A percentile compares a stretch with the other conserved stretches of the same genome.
These are phyloP conservation scores for Xylaria sp. DNA, from an alignment of 2,329 filamentous ascomycete species.

Conservation along the genomic window DNA sequence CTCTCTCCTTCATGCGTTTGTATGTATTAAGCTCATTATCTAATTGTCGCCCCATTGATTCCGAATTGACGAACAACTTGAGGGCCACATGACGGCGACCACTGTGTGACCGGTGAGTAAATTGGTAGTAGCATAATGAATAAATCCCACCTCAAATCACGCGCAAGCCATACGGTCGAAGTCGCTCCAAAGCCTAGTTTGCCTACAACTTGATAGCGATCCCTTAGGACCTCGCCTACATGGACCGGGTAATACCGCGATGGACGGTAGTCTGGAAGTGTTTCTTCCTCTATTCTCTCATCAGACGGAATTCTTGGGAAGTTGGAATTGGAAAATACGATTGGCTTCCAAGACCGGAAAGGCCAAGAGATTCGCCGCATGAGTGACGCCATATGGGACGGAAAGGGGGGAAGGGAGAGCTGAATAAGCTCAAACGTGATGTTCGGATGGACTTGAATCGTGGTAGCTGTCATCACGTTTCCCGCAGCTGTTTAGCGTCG, in stretches of 20 bases:
- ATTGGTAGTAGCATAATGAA: not conserved
- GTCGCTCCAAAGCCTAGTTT: conserved; percentile 43
- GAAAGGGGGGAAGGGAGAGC: not conserved
- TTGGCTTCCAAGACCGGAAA: conserved; percentile 28
- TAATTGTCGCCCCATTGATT: conserved; percentile 42
- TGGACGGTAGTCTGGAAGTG: conserved; percentile 26
- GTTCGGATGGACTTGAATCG: not conserved
- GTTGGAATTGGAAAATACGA: conserved; percentile 35
- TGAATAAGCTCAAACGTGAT: too few relatives aligned
- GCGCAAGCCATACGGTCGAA: conserved; percentile 44
- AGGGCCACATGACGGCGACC: conserved; percentile 49
- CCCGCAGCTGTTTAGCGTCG: too few relatives aligned
- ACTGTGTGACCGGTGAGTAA: conserved; percentile 31
- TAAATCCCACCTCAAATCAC: conserved; percentile 37
- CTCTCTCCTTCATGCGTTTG: conserved; percentile 48
- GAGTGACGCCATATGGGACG: conserved; percentile 21
- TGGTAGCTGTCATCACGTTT: too few relatives aligned
- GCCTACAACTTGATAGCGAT: conserved; percentile 43
- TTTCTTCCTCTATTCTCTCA: conserved; percentile 33
- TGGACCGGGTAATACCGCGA: conserved; percentile 35
- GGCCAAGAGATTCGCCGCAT: conserved; percentile 30
- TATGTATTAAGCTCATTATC: conserved; percentile 58
- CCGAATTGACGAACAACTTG: conserved; percentile 47
- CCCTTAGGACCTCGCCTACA: conserved; percentile 30
- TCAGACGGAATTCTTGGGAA: conserved; percentile 23